These are phyloP conservation scores for Cystofilobasidium bisporidii DNA, from an alignment of 768 basidiomycete species.

Conservation along the genomic window DNA sequence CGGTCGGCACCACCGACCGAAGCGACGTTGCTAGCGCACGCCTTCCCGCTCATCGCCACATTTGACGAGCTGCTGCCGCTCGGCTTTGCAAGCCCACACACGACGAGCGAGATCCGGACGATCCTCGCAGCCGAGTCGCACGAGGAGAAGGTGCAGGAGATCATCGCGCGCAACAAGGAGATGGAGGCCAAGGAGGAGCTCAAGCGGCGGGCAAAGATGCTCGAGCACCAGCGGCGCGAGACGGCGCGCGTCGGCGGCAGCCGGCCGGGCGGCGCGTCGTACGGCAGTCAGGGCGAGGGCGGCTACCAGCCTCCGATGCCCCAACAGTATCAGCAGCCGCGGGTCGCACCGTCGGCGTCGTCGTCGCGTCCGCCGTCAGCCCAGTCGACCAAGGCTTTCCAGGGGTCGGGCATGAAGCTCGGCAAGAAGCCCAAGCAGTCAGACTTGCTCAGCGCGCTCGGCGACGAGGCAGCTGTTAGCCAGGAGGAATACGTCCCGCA, in stretches of 20 bases:
- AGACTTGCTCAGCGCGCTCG: constrained; percentile 77
- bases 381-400: constrained; percentile 63
- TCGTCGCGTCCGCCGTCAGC: constrained; percentile 1
- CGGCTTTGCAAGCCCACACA: constrained; percentile 51
- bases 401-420: constrained; percentile 90
- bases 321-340: constrained; percentile 38
- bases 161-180: constrained; percentile 97
- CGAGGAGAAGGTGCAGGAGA: constrained; percentile 75
- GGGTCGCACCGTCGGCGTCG: neutral
- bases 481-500: constrained; percentile 34
- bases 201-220: constrained; percentile 91
- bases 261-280: constrained; percentile 34
- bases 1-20: constrained; percentile 61
- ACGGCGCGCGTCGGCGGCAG: constrained; percentile 15
- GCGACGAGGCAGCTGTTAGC: constrained; percentile 48
- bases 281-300: constrained; percentile 42
- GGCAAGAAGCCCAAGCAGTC: constrained; percentile 81
- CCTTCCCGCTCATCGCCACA: constrained; percentile 85
- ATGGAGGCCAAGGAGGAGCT: constrained; percentile 98
- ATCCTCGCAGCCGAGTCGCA: constrained; percentile 47
- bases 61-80: constrained; percentile 94
- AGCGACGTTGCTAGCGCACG: constrained; percentile 76
- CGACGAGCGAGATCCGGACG: constrained; percentile 43
- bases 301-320: constrained; percentile 52
- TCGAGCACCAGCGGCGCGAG: constrained; percentile 94